Conservation (phyloP, 345 rosid genomes). For the Citrus hindsii region DNA sequence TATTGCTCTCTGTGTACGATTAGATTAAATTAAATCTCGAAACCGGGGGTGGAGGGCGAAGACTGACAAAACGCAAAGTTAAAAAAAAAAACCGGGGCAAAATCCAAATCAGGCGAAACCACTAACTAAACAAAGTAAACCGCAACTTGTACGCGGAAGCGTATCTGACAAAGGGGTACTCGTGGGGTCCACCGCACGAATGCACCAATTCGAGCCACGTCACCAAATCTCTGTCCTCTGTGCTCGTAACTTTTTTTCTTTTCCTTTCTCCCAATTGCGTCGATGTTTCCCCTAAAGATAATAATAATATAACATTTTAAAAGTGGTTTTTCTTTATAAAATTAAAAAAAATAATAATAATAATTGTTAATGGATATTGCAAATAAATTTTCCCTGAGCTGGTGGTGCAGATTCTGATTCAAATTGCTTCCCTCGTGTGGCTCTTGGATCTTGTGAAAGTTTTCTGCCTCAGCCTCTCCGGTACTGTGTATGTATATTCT, state of each 20-base stretch:
- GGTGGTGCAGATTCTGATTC: neutral
- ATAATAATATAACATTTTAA: too few species aligned
- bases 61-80: too few species aligned
- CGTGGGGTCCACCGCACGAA: slow-evolving; percentile 67
- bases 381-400: neutral
- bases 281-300: too few species aligned
- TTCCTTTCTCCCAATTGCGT: too few species aligned
- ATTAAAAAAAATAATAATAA: too few species aligned
- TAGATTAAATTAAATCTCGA: neutral
- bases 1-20: neutral
- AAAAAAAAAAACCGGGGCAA: neutral
- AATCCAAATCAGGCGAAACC: neutral
- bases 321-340: too few species aligned
- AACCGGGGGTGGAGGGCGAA: slow-evolving; percentile 26
- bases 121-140: neutral
- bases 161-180: neutral
- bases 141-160: slow-evolving; percentile 26
- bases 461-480: neutral
- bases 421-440: neutral
- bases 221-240: slow-evolving; percentile 56
- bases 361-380: neutral
- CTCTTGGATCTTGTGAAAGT: slow-evolving; percentile 42
- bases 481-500: neutral
- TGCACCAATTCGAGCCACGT: slow-evolving; percentile 38
- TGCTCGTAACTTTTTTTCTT: neutral